Evolutionary conservation across 2,329 filamentous ascomycete species (phyloP), one percentile per base, ranked within the genome.

Genomic region (Pseudopyricularia cyperi): DNA sequence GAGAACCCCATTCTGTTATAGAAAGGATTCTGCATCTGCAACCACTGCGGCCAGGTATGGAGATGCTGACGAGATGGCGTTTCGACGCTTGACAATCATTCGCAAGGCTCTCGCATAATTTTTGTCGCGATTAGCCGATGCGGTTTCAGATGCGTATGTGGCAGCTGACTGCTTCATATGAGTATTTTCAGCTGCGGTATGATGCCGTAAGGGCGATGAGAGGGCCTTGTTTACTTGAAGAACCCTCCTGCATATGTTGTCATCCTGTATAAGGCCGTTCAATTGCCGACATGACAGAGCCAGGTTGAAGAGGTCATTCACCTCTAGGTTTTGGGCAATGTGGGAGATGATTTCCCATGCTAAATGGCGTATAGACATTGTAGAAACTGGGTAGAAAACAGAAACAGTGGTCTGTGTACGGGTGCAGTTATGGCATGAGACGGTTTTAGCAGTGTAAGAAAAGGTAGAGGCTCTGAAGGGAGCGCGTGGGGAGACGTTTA

Each of bases 321-420:
- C 65, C 17, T 75, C 69, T 35, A 87, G 69, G 52, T 71, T 65
- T 7, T 68, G 67, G 7, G 75, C 71, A 50, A 87, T 74, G 50
- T 76, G 71, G 48, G 77, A 76, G 28, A 85, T 65, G n/a, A 87
- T 69, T 63, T 87, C 84, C 59, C 77, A 81, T 0, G 83, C 82
- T 12, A 87, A 54, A 14, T 53, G 57, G 32, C 62, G 53, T 24
- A 71, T 57, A 48, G 62, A 60, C 63, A 69, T 52, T 17, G n/a
- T 50, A n/a, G n/a, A n/a, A n/a, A n/a, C n/a, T n/a, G n/a, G n/a
- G n/a, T n/a, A n/a, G n/a, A n/a, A n/a, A n/a, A n/a, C n/a, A n/a
- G n/a, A n/a, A n/a, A n/a, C n/a, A n/a, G n/a, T n/a, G n/a, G n/a
- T n/a, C n/a, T n/a, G n/a, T n/a, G n/a, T n/a, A n/a, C n/a, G n/a